Percentiles rank a stretch among this genome's conserved stretches.
These are phyloP conservation scores for Pleurotus tuber-regium DNA, from an alignment of 768 basidiomycete species.

Conservation along the genomic window DNA sequence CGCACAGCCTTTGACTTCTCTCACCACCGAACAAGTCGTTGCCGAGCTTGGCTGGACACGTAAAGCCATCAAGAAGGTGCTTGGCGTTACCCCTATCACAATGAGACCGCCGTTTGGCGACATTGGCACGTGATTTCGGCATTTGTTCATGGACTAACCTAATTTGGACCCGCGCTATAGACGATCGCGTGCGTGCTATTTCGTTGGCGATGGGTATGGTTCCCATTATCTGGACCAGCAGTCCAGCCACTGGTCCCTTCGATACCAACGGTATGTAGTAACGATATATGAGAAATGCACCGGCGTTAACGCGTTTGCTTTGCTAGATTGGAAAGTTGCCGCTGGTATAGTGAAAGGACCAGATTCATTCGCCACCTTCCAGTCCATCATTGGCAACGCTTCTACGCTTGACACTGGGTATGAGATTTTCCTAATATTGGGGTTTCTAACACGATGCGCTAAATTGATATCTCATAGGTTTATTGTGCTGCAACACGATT, in stretches of 20 bases:
- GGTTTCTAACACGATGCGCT: not conserved
- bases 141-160: not conserved
- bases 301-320: not conserved
- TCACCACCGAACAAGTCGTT: constrained; percentile 82
- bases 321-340: constrained; percentile 81
- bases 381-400: constrained; percentile 71
- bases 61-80: constrained; percentile 72
- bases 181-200: constrained; percentile 92
- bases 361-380: constrained; percentile 66
- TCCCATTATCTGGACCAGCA: constrained; percentile 87
- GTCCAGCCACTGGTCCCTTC: constrained; percentile 51
- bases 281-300: not conserved
- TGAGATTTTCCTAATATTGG: constrained; percentile 17
- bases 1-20: constrained; percentile 55
- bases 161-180: constrained; percentile 29
- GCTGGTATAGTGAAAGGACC: constrained; percentile 68
- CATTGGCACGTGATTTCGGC: constrained; percentile 43
- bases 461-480: constrained; percentile 45
- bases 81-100: constrained; percentile 74
- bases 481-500: constrained; percentile 87
- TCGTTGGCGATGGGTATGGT: constrained; percentile 86
- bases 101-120: constrained; percentile 86
- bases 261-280: constrained; percentile 74
- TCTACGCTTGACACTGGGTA: constrained; percentile 58
- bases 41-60: constrained; percentile 94